phyloP scores from a whole-genome alignment of 2,329 filamentous ascomycete species.

The Neofusicoccum sp. region DNA sequence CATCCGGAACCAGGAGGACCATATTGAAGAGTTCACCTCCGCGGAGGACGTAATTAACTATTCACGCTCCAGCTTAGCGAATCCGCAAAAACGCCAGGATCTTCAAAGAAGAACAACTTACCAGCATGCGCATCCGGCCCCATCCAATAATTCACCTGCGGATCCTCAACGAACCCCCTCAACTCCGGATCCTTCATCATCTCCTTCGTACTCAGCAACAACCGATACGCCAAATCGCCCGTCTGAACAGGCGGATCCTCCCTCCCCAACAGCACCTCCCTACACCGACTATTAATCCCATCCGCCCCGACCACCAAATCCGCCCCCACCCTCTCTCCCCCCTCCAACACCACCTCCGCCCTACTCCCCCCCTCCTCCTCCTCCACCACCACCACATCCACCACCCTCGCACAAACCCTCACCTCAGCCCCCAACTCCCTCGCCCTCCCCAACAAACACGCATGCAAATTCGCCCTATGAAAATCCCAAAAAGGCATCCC shows the following conservation, averaged over 20 bases:
- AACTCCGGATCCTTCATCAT: constrained; percentile 50
- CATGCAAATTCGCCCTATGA: constrained; percentile 54
- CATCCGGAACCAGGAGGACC: constrained; percentile 52
- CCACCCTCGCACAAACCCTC: constrained; percentile 46
- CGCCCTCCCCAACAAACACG: constrained; percentile 47
- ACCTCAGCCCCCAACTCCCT: constrained; percentile 49
- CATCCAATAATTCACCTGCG: constrained; percentile 54
- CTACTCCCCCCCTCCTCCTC: constrained; percentile 23
- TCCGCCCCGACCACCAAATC: constrained; percentile 51
- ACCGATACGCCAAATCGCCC: constrained; percentile 52
- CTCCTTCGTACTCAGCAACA: constrained; percentile 46
- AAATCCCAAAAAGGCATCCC: constrained; percentile 55
- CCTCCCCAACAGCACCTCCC: constrained; percentile 46
- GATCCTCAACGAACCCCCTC: constrained; percentile 44
- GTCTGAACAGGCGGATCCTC: constrained; percentile 50
- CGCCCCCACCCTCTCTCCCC: constrained; percentile 29
- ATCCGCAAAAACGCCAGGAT: not conserved
- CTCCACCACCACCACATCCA: constrained; percentile 41
- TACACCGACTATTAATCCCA: constrained; percentile 47
- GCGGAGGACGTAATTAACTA: constrained; percentile 53
- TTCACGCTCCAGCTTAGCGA: not conserved
- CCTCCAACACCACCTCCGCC: constrained; percentile 40
- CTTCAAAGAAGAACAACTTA: constrained; percentile 22
- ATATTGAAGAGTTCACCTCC: constrained; percentile 51
- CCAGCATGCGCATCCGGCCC: constrained; percentile 52